Base-by-base conservation (phyloP, 164 flowering plant species). In the Pachysandra terminalis region DNA sequence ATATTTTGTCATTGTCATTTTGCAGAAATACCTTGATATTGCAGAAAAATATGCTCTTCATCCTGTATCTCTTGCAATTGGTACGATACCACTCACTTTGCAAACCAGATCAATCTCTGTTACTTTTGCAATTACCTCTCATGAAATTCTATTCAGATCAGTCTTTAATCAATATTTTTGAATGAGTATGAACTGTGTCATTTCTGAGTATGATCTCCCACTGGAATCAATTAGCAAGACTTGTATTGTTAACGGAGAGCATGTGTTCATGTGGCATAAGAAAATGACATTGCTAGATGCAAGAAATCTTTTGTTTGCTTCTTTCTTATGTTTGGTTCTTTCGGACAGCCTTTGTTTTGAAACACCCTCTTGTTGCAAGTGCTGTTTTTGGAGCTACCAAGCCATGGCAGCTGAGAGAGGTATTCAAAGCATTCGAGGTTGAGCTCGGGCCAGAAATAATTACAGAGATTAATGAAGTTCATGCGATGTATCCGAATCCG, bases 331-430 rank as follows among this genome's bases (percentile, higher is more conserved):
- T 7, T 59, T 59, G 35, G 21, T 52, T 52, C 28, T 24, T 73
- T 70, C 49, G 19, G 41, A 76, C 88, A 91, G 96, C 88, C 26
- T 88, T 88, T 79, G 89, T 85, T 69, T 67, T 88, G 83, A 80
- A 76, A 63, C 89, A 90, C 65, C 90, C 96, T 26, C 92, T 92
- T 65, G 85, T 87, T 56, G 96, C 84, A 32, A 88, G 90, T 74
- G 84, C 81, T 21, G 71, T 92, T 58, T 88, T 90, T 75, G 96
- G 97, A 73, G 90, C 85, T 41, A 91, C 93, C 54, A 88, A 82
- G 73, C 54, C 77, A 23, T 81, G 88, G 87, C 96, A 92, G 76
- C 83, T 90, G 64, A 70, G 69, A 71, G 89, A 90, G 77, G 84
- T 85, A 35, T 70, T 90, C 55, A 56, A 79, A 53, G 87, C 87